These are phyloP conservation scores for Porodaedalea pini DNA, from an alignment of 1,284 basidiomycete genomes.

Conservation along the genomic window DNA sequence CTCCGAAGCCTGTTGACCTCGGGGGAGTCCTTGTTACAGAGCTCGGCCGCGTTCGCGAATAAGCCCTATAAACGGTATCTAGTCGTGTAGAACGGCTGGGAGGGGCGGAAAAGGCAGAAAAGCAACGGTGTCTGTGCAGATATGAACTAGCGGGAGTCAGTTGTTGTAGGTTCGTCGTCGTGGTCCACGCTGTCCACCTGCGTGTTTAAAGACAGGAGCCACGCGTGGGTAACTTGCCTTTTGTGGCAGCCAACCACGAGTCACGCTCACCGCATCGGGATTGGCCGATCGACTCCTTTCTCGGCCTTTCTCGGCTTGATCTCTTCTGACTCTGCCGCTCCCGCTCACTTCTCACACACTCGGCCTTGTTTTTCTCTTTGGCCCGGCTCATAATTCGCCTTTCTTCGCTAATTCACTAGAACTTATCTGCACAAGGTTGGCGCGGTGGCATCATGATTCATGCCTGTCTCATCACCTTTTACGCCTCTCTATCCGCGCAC, in stretches of 20 bases:
- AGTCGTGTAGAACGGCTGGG: neutral
- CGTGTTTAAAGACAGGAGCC: conserved; percentile 4
- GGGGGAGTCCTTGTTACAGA: conserved; percentile 15
- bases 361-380: neutral
- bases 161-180: neutral
- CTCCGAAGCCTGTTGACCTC: conserved; percentile 17
- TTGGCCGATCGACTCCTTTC: conserved; percentile 7
- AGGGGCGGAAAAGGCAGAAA: neutral
- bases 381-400: neutral
- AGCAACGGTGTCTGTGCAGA: neutral
- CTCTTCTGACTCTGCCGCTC: neutral
- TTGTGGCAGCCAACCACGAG: neutral
- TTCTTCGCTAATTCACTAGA: no score
- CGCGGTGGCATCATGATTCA: neutral
- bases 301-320: conserved; percentile 12
- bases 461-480: neutral
- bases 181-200: neutral
- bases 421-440: neutral
- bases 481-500: neutral
- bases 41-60: conserved; percentile 18
- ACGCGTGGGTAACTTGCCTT: conserved; percentile 1
- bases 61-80: neutral
- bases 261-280: conserved; percentile 4
- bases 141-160: conserved; percentile 1
- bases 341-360: neutral